These are phyloP conservation scores for Penicillium sp. DNA, from an alignment of 2,329 filamentous ascomycete species.

Conservation along the genomic window DNA sequence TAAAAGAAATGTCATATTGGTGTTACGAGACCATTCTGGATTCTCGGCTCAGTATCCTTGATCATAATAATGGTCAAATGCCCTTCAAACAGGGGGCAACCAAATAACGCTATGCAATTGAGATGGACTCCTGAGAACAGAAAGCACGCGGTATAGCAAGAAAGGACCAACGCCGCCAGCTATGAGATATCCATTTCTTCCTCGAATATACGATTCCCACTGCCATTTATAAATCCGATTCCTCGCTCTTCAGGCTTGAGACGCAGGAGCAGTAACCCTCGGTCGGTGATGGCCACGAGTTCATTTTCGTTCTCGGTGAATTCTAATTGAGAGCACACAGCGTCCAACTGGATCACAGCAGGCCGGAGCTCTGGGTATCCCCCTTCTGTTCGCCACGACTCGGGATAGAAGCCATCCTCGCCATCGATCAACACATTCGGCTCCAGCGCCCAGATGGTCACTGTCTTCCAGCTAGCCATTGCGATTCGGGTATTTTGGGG, in stretches of 20 bases:
- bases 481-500: constrained; percentile 39
- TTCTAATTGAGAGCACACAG: constrained; percentile 39
- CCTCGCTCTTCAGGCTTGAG: constrained; percentile 19
- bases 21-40: background rate
- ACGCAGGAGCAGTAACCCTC: constrained; percentile 41
- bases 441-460: constrained; percentile 43
- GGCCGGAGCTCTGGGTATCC: constrained; percentile 34
- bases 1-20: background rate
- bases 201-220: background rate
- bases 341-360: constrained; percentile 33
- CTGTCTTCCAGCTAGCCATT: constrained; percentile 42
- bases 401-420: constrained; percentile 33
- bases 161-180: background rate
- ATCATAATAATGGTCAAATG: background rate
- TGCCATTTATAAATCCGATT: background rate
- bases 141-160: background rate
- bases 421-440: constrained; percentile 37
- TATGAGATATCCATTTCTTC: background rate
- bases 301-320: constrained; percentile 40
- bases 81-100: background rate
- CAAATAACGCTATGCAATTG: background rate
- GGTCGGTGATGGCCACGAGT: constrained; percentile 43
- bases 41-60: background rate
- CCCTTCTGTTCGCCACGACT: constrained; percentile 22
- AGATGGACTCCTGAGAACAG: background rate